Evolutionary conservation across 2,329 filamentous ascomycete genomes (phyloP).

Genomic region (Beauveria sp.): DNA sequence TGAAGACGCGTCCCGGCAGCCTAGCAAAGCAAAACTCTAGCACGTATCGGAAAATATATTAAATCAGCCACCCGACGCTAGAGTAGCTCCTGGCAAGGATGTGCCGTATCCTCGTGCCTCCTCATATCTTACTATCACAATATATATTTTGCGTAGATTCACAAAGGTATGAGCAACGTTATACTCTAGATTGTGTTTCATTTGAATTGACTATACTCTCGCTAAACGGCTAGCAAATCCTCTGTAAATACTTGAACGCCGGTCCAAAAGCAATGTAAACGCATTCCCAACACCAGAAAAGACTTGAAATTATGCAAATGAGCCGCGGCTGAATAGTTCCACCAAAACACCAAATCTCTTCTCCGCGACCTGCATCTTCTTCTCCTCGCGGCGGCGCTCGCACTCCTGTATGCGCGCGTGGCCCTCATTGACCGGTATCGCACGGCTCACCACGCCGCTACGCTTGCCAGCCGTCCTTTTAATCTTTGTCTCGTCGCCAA

Average conservation of each 20-base stretch:
- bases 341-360: slow-evolving; percentile 48
- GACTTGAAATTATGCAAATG: slow-evolving; percentile 21
- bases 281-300: background rate
- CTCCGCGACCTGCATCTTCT: slow-evolving; percentile 50
- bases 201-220: background rate
- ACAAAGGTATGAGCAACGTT: too few species aligned
- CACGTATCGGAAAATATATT: too few species aligned
- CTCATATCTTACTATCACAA: too few species aligned
- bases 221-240: background rate
- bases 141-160: too few species aligned
- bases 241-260: background rate
- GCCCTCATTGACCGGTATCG: slow-evolving; percentile 52
- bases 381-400: slow-evolving; percentile 51
- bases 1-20: too few species aligned
- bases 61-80: too few species aligned
- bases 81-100: too few species aligned
- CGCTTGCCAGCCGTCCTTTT: slow-evolving; percentile 53
- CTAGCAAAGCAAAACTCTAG: too few species aligned
- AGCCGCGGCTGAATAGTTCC: slow-evolving; percentile 49
- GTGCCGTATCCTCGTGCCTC: too few species aligned
- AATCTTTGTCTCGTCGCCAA: slow-evolving; percentile 45
- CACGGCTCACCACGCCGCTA: slow-evolving; percentile 49
- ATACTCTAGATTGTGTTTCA: background rate
- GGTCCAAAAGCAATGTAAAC: background rate
- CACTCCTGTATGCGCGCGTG: slow-evolving; percentile 46